phyloP scores from a whole-genome alignment of 2,329 filamentous ascomycete species.

The Penicillium capsulatum region DNA sequence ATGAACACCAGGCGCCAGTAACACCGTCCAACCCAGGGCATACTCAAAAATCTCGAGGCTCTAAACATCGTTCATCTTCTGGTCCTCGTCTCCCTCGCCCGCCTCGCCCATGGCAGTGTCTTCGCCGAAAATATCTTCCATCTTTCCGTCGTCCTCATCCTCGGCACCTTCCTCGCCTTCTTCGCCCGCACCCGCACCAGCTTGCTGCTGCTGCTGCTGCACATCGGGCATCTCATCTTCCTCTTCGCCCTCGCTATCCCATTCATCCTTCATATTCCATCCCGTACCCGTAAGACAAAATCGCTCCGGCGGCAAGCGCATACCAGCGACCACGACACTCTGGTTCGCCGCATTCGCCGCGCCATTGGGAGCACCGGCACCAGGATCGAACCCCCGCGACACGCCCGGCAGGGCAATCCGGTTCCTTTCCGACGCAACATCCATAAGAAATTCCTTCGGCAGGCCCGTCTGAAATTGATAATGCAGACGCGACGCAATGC shows the following conservation, averaged over 20 bases:
- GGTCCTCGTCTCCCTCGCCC: slow-evolving; percentile 38
- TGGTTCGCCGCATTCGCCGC: slow-evolving; percentile 23
- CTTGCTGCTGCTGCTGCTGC: slow-evolving; percentile 15
- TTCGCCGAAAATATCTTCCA: slow-evolving; percentile 48
- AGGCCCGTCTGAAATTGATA: slow-evolving; percentile 58
- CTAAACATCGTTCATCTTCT: slow-evolving; percentile 43
- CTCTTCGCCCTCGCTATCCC: slow-evolving; percentile 53
- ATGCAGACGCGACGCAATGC: slow-evolving; percentile 56
- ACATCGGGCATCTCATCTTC: slow-evolving; percentile 29
- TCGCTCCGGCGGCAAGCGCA: slow-evolving; percentile 59
- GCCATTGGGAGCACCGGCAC: slow-evolving; percentile 21
- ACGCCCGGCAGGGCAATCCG: slow-evolving; percentile 51
- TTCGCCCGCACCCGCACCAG: slow-evolving; percentile 29
- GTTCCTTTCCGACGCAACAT: slow-evolving; percentile 55
- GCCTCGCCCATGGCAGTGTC: slow-evolving; percentile 38
- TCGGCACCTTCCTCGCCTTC: slow-evolving; percentile 31
- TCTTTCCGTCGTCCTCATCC: slow-evolving; percentile 45
- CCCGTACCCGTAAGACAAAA: slow-evolving; percentile 57
- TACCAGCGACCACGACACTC: slow-evolving; percentile 47
- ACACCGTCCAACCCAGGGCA: slow-evolving; percentile 12
- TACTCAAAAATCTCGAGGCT: background rate
- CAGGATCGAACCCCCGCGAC: slow-evolving; percentile 47
- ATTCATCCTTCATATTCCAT: slow-evolving; percentile 56
- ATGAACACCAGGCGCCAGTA: slow-evolving; percentile 18
- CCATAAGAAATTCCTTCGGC: slow-evolving; percentile 59